These are phyloP conservation scores for Simplicillium sp. DNA, from an alignment of 2,329 filamentous ascomycete species.

Conservation along the genomic window DNA sequence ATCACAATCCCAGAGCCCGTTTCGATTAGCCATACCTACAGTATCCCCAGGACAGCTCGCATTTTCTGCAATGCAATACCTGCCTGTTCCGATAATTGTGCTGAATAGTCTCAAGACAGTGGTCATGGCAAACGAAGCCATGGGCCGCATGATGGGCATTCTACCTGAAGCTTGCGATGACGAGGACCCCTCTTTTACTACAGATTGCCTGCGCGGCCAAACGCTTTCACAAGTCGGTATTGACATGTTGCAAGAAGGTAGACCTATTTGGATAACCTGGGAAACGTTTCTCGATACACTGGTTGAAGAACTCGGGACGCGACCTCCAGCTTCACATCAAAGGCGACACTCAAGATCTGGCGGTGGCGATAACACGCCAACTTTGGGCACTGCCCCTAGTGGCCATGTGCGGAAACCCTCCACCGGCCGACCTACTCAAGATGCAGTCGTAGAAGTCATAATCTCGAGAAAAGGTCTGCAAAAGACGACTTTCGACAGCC, in stretches of 20 bases:
- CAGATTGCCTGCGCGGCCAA: conserved; percentile 55
- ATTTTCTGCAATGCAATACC: conserved; percentile 61
- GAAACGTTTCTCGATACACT: conserved; percentile 48
- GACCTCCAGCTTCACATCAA: conserved; percentile 13
- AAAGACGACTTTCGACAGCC: conserved; percentile 25
- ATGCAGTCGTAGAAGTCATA: conserved; percentile 60
- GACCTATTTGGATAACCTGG: conserved; percentile 49
- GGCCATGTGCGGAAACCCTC: conserved; percentile 21
- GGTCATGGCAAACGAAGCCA: conserved; percentile 65
- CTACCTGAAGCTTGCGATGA: conserved; percentile 29
- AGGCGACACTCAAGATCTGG: conserved; percentile 11
- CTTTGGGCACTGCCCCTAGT: conserved; percentile 13
- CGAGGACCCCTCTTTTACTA: conserved; percentile 32
- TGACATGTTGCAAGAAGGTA: conserved; percentile 61
- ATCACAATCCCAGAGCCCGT: conserved; percentile 26
- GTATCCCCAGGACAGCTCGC: conserved; percentile 46
- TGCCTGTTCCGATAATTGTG: conserved; percentile 63
- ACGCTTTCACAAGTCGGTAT: conserved; percentile 62
- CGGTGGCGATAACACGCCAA: conserved; percentile 27
- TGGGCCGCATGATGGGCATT: conserved; percentile 59
- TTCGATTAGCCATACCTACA: conserved; percentile 32
- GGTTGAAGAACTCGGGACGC: conserved; percentile 29
- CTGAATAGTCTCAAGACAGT: conserved; percentile 61
- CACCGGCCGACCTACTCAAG: conserved; percentile 30
- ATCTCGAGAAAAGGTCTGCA: conserved; percentile 41